Evolutionary conservation across 139 green algal species (phyloP), one percentile per base, ranked within the genome.

Genomic region (Diplosphaera chodatii): DNA sequence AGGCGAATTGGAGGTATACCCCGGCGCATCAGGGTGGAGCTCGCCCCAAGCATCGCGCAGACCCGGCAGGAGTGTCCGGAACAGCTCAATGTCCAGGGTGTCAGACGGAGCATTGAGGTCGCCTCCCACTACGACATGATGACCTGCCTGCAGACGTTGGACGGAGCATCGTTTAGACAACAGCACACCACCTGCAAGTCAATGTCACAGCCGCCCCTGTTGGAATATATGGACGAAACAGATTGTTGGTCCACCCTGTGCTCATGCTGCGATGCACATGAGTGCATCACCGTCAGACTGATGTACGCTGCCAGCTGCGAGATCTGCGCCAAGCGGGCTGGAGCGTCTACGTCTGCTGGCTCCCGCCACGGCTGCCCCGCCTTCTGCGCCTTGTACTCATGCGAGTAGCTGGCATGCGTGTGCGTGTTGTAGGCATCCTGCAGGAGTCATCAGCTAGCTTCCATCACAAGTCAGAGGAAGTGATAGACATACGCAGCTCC

Each of bases 391-490:
- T 25, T 21, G 13, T 55, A 55, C 22, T 28, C 10, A 22, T 76
- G 71, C 15, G 31, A 59, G 64, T 76, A 76, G 28, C 69, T 76
- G 29, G 71, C 71, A 27, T 37, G 64, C 30, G 41, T 70, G 41
- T 76, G 71, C 28, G 71, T 76, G 41, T 71, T 71, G 71, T 70
- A 76, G 15, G 66, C 41, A 34, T 48, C 32, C 48, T 59, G 48
- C 16, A 59, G 18, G 48, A 59, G 18, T 25, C 4, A 27, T 21
- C 48, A 59, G 48, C 48, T 59, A n/a, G 13, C n/a, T n/a, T n/a
- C n/a, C n/a, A n/a, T n/a, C n/a, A n/a, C n/a, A n/a, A n/a, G n/a
- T n/a, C n/a, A n/a, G n/a, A n/a, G n/a, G n/a, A n/a, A n/a, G n/a
- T n/a, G n/a, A n/a, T n/a, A n/a, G n/a, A n/a, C n/a, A n/a, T n/a